Evolutionary conservation across 2,329 filamentous ascomycete species (phyloP).

Genomic region (Allantophomopsis lycopodina): DNA sequence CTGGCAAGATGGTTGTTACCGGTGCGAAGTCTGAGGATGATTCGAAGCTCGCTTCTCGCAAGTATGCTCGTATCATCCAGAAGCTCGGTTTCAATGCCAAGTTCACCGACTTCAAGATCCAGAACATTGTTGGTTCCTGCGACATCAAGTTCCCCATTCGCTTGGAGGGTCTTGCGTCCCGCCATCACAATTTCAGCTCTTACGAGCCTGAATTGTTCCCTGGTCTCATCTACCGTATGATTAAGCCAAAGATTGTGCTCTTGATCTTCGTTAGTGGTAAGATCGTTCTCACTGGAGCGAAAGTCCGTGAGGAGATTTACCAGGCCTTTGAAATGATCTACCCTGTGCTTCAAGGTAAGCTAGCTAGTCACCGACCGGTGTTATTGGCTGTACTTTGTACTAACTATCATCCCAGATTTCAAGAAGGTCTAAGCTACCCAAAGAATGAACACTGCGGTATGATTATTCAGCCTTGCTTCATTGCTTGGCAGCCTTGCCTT

Average conservation of each 20-base stretch:
- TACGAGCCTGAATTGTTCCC: slow-evolving; percentile 98
- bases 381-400: background rate
- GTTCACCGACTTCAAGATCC: slow-evolving; percentile 99
- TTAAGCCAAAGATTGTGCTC: slow-evolving; percentile 98
- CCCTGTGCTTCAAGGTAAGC: slow-evolving; percentile 75
- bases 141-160: slow-evolving; percentile 99
- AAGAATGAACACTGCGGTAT: slow-evolving; percentile 14
- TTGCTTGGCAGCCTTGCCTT: slow-evolving; percentile 7
- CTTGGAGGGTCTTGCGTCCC: slow-evolving; percentile 85
- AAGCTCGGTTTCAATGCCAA: slow-evolving; percentile 99
- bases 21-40: slow-evolving; percentile 97
- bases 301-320: slow-evolving; percentile 96
- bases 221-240: slow-evolving; percentile 99
- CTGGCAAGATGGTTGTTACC: slow-evolving; percentile 98
- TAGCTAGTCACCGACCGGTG: background rate
- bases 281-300: slow-evolving; percentile 94
- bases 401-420: slow-evolving; percentile 16
- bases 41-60: slow-evolving; percentile 89
- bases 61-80: slow-evolving; percentile 98
- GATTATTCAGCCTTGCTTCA: slow-evolving; percentile 11
- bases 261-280: slow-evolving; percentile 97
- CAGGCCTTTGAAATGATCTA: slow-evolving; percentile 97
- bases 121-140: slow-evolving; percentile 97
- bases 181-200: slow-evolving; percentile 98
- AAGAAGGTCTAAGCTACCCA: slow-evolving; percentile 19